These are phyloP conservation scores for Aspergillus fumigatus DNA, from an alignment of 2,329 filamentous ascomycete species.

Conservation along the genomic window DNA sequence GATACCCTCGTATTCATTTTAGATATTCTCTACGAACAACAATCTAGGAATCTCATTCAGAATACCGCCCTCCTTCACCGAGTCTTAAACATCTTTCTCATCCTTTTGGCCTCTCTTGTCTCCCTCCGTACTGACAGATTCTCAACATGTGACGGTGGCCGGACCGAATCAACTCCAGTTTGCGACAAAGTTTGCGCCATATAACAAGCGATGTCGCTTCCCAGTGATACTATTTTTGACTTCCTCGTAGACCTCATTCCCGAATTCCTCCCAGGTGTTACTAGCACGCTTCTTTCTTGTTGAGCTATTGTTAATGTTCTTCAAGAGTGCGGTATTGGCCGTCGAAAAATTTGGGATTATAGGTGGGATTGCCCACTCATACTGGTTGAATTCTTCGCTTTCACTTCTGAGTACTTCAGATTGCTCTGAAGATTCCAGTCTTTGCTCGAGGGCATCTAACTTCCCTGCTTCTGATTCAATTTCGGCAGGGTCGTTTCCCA, in stretches of 20 bases:
- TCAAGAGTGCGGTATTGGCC: not conserved
- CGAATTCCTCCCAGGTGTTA: conserved; percentile 5
- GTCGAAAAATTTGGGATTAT: not conserved
- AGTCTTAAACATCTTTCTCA: not conserved
- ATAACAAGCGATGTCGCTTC: conserved; percentile 11
- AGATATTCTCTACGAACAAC: no score
- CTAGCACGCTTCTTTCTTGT: not conserved
- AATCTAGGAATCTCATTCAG: no score
- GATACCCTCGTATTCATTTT: no score
- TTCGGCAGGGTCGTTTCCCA: not conserved
- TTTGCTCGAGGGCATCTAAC: not conserved
- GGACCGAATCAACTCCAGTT: not conserved
- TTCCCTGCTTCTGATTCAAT: not conserved
- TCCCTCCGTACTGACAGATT: no score
- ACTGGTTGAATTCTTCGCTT: not conserved
- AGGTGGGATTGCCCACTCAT: not conserved
- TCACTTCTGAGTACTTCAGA: not conserved
- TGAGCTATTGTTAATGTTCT: not conserved
- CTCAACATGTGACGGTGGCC: not conserved
- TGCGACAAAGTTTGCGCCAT: conserved; percentile 8
- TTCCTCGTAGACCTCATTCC: conserved; percentile 20
- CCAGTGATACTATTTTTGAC: conserved; percentile 16
- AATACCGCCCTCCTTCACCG: no score
- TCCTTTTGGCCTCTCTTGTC: no score
- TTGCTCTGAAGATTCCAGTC: not conserved